Base-by-base conservation (phyloP, 2,329 filamentous ascomycete genomes). In the Hymenoscyphus repandus region DNA sequence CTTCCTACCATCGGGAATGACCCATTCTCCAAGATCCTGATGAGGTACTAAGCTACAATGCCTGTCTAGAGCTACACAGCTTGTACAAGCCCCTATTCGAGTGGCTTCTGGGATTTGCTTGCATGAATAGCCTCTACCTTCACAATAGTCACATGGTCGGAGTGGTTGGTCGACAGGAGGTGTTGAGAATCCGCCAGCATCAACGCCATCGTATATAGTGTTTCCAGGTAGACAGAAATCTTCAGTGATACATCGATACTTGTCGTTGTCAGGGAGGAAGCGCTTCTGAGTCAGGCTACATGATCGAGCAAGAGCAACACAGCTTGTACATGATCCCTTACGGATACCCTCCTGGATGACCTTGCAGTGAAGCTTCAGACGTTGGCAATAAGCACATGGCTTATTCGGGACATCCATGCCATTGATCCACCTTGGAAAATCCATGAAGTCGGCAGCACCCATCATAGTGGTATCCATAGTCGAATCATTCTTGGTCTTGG, bases 311-410 rank as follows among this genome's bases (percentile, higher is more conserved):
- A 83, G 68, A 12, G 80, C 80, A 41, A 83, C 78, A 59, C 81
- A 84, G 59, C 74, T 80, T 30, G 80, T 83, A 61, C 80, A 84
- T 56, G 78, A 82, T 52, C 78, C 78, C 65, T 74, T 78, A 62
- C 78, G 76, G 59, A 72, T 70, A 74, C 79, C 80, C 66, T 83
- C 80, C 32, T 73, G 67, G 52, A 83, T 79, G 32, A 71, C 72
- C 66, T 83, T 84, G 73, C 80, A 84, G 38, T 79, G 72, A 60
- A 78, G 82, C 32, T 75, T 73, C 41, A 74, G 74, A 4, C 71
- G 60, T 39, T 70, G 64, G 56, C 80, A 84, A 58, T 78, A 72
- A 17, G 64, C 63, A 60, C 80, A 85, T 3, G 79, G 77, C 5
- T 62, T 49, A 22, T 30, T 49, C 1, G 63, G 61, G 5, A 63